These are phyloP conservation scores for Coemansia sp. DNA, from an alignment of 192 early-diverging fungal species.

Conservation along the genomic window DNA sequence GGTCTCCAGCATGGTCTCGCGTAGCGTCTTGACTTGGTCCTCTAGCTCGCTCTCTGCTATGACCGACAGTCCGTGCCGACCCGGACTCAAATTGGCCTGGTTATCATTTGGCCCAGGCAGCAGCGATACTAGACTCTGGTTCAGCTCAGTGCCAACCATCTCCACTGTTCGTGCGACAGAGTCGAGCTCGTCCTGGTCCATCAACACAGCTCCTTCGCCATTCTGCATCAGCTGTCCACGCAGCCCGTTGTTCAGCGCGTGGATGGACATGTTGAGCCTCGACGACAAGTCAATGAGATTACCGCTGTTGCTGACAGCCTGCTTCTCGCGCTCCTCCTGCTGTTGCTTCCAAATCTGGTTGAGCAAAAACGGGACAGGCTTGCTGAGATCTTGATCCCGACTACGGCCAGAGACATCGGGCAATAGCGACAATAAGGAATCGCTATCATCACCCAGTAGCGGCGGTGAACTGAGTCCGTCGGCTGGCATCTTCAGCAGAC, in stretches of 20 bases:
- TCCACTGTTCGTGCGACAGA: slow-evolving; percentile 12
- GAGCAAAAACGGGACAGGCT: slow-evolving; percentile 30
- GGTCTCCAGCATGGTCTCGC: slow-evolving; percentile 53
- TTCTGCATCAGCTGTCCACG: slow-evolving; percentile 25
- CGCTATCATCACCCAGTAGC: slow-evolving; percentile 1
- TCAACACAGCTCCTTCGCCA: background rate
- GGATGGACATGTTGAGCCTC: slow-evolving; percentile 38
- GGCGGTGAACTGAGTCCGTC: background rate
- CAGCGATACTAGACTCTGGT: slow-evolving; percentile 16
- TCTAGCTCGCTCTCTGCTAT: slow-evolving; percentile 28
- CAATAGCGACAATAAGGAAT: slow-evolving; percentile 22
- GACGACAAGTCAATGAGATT: slow-evolving; percentile 43
- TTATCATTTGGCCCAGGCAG: background rate
- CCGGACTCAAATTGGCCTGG: background rate
- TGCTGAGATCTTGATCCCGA: slow-evolving; percentile 17
- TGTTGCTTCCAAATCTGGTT: slow-evolving; percentile 21
- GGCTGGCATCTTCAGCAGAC: slow-evolving; percentile 2
- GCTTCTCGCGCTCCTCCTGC: slow-evolving; percentile 9
- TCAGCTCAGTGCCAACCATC: slow-evolving; percentile 18
- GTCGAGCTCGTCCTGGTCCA: slow-evolving; percentile 4
- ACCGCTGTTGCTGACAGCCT: slow-evolving; percentile 4
- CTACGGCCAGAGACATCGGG: slow-evolving; percentile 12
- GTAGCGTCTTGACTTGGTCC: slow-evolving; percentile 41
- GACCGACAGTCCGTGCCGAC: slow-evolving; percentile 6
- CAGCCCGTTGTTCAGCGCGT: slow-evolving; percentile 36